phyloP scores from a whole-genome alignment of 768 basidiomycete genomes.

The Termitomyces sp. region DNA sequence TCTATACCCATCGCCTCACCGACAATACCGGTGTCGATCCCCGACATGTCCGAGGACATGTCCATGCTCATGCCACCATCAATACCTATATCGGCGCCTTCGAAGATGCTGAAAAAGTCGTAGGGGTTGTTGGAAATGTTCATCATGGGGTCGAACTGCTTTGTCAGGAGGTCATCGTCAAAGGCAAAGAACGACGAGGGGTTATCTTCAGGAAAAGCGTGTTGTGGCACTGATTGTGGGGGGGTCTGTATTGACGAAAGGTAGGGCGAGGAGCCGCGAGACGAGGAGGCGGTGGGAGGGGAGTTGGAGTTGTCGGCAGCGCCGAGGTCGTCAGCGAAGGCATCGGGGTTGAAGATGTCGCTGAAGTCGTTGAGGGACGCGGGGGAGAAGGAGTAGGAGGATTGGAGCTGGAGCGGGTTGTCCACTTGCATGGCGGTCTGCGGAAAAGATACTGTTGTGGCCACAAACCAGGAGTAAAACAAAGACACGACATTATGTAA shows the following conservation, averaged over 20 bases:
- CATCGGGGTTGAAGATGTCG: conserved; percentile 68
- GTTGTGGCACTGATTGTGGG: conserved; percentile 30
- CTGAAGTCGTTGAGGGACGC: conserved; percentile 37
- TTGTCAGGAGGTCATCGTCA: conserved; percentile 43
- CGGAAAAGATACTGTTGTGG: conserved; percentile 2
- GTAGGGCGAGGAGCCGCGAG: conserved; percentile 39
- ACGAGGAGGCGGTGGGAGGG: conserved; percentile 34
- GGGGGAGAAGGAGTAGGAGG: conserved; percentile 19
- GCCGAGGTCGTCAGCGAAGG: conserved; percentile 33
- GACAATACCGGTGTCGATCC: conserved; percentile 1
- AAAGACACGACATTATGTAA: conserved; percentile 8
- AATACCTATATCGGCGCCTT: conserved; percentile 23
- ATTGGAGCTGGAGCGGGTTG: conserved; percentile 26
- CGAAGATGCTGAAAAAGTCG: conserved; percentile 37
- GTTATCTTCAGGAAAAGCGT: conserved; percentile 35
- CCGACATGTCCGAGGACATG: conserved; percentile 10
- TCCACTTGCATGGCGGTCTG: conserved; percentile 37
- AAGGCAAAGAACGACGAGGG: conserved; percentile 39
- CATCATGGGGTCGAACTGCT: conserved; percentile 22
- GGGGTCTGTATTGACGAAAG: conserved; percentile 41
- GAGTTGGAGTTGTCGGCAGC: conserved; percentile 21
- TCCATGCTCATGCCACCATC: conserved; percentile 23
- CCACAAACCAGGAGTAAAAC: conserved; percentile 10
- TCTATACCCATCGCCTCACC: conserved; percentile 46
- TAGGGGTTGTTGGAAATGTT: conserved; percentile 24